Conservation (phyloP, 768 basidiomycete genomes). For the Suillus alpinus region DNA sequence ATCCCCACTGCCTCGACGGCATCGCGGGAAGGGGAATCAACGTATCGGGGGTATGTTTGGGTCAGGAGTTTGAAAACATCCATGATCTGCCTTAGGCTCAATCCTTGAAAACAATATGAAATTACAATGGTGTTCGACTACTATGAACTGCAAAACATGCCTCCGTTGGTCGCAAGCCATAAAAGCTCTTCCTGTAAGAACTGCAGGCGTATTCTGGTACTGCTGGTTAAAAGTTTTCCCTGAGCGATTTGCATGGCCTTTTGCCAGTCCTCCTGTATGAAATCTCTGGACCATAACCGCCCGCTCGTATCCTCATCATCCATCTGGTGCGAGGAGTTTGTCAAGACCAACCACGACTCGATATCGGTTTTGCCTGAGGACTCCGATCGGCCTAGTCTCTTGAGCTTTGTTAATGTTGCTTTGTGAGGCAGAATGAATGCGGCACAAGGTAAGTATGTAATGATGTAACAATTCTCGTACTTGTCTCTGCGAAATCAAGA, state of each 20-base stretch:
- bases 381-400: conserved; percentile 40
- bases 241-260: conserved; percentile 54
- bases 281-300: conserved; percentile 51
- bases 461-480: not conserved
- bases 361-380: conserved; percentile 47
- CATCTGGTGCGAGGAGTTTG: conserved; percentile 28
- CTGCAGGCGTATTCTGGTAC: conserved; percentile 50
- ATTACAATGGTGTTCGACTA: conserved; percentile 2
- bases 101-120: conserved; percentile 39
- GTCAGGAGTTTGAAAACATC: conserved; percentile 75
- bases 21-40: conserved; percentile 65
- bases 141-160: conserved; percentile 35
- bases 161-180: conserved; percentile 53
- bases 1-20: conserved; percentile 69
- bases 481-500: not conserved
- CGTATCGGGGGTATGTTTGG: conserved; percentile 75
- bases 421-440: conserved; percentile 33
- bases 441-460: not conserved
- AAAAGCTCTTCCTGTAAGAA: conserved; percentile 65
- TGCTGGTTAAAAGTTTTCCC: conserved; percentile 44
- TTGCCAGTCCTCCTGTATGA: conserved; percentile 54
- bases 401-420: conserved; percentile 46
- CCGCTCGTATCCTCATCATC: conserved; percentile 26
- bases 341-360: conserved; percentile 61
- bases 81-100: conserved; percentile 55